Evolutionary conservation across 1,284 basidiomycete genomes (phyloP).

Genomic region (Ceratobasidium sp.): DNA sequence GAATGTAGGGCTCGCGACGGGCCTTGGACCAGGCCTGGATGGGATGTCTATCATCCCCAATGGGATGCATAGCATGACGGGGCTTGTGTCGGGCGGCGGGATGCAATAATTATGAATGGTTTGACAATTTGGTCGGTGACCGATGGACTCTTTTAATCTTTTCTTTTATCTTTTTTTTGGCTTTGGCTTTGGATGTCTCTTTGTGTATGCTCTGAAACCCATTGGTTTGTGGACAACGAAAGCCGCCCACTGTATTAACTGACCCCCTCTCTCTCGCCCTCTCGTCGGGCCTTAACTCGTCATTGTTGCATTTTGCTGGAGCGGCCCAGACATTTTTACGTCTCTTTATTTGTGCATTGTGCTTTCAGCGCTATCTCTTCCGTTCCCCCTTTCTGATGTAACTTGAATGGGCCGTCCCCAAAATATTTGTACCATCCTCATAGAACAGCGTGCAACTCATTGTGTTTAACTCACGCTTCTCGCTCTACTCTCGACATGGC

Average conservation of each 20-base stretch:
- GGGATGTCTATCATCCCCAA: conserved; percentile 27
- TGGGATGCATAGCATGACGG: conserved; percentile 34
- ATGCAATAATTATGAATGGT: conserved; percentile 27
- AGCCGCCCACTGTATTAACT: conserved; percentile 29
- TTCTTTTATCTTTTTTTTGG: background rate
- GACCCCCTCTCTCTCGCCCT: background rate
- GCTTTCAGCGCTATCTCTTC: conserved; percentile 20
- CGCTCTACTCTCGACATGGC: too few species aligned
- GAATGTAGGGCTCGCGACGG: conserved; percentile 37
- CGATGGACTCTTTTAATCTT: conserved; percentile 18
- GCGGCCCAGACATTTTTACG: background rate
- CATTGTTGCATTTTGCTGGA: conserved; percentile 9
- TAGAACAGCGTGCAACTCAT: conserved; percentile 36
- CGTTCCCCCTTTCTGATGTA: conserved; percentile 15
- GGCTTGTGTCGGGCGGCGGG: conserved; percentile 25
- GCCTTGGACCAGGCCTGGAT: conserved; percentile 34
- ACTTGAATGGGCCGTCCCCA: conserved; percentile 30
- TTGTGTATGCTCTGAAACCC: conserved; percentile 11
- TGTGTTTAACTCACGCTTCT: background rate
- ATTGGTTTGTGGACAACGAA: conserved; percentile 36
- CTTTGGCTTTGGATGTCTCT: background rate
- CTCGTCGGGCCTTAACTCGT: background rate
- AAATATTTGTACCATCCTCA: conserved; percentile 33
- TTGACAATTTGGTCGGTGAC: background rate
- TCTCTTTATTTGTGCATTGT: conserved; percentile 21